Evolutionary conservation across 2,329 filamentous ascomycete genomes (phyloP), one percentile per base, ranked within the genome.

Genomic region (Zalaria sp.): DNA sequence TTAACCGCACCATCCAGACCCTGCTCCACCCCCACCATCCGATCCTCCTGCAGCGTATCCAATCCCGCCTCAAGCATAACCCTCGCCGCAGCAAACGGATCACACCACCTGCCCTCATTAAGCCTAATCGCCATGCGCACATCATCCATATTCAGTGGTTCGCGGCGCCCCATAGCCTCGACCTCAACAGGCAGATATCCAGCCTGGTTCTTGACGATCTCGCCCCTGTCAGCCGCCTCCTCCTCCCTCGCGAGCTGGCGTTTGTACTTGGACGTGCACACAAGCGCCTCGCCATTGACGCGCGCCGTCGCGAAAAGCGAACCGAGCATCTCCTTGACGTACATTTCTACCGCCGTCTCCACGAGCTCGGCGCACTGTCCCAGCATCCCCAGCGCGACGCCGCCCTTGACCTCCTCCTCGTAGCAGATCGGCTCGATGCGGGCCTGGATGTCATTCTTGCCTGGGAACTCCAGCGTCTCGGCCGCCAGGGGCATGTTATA

Each of bases 141-240:
- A 57, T 95, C 89, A 11, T 79, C 77, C 64, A 89, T 81, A 9
- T 79, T 79, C 1, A 95, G 62, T 1, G 83, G 77, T 4, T 78
- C 74, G 34, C 86, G 71, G 51, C 81, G 77, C 42, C 75, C 75
- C 10, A 82, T 79, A 41, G 81, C 80, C 56, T 83, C 86, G 3
- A 83, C 76, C 60, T 95, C 87, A 31, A 87, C 66, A 0, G 88
- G 89, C 4, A 95, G 64, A 27, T 93, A 62, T 1, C 87, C 87
- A 38, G 75, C 80, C 45, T 82, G 80, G 44, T 87, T 83, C 49
- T 84, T 73, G 11, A 73, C 67, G 1, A 93, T 59, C 51, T 88
- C 83, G 4, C 87, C 86, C n/a, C 77, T 71, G 34, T 77, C 72
- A 26, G 75, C 78, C 0, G 77, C 73, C 35, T 81, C 73, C 56